Conservation (phyloP, 139 green algal genomes). For the Deuterostichococcus epilithicus region DNA sequence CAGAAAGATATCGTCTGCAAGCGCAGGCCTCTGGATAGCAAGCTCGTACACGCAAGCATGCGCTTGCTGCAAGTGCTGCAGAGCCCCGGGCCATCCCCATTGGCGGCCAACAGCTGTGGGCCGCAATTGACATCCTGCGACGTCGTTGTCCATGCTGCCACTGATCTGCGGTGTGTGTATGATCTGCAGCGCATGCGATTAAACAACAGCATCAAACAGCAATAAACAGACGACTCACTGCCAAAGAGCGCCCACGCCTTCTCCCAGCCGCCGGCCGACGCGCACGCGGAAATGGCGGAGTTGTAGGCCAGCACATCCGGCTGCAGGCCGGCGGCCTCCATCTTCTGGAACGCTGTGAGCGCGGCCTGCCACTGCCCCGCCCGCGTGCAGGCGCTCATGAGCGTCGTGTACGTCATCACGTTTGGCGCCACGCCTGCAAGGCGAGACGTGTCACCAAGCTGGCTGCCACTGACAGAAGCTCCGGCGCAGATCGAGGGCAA, state of each 20-base stretch:
- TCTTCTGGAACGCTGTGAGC: constrained; percentile 29
- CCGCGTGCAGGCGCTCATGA: constrained; percentile 32
- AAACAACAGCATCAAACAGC: not conserved
- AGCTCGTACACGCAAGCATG: constrained; percentile 2
- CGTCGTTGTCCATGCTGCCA: constrained; percentile 6
- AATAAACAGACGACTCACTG: not conserved
- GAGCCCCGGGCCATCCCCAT: too few species aligned
- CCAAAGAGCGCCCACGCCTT: constrained; percentile 36
- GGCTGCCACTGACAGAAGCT: not conserved
- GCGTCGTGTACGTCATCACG: constrained; percentile 43
- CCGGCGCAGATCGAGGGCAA: not conserved
- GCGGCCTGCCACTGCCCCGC: constrained; percentile 18
- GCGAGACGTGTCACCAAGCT: not conserved
- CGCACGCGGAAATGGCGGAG: constrained; percentile 53
- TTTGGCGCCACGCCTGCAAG: constrained; percentile 34
- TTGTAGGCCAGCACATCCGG: constrained; percentile 58
- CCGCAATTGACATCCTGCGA: too few species aligned
- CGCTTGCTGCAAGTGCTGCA: too few species aligned
- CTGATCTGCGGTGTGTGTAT: constrained; percentile 54
- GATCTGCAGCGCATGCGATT: constrained; percentile 30
- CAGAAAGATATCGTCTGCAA: not conserved
- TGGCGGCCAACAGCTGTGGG: too few species aligned
- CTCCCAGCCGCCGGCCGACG: constrained; percentile 24
- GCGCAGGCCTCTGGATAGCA: not conserved
- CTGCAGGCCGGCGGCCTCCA: constrained; percentile 32